Percentiles rank a stretch among this genome's conserved stretches.
These are phyloP conservation scores for Penicillium ochrochloron DNA, from an alignment of 495 filamentous ascomycete species.

Conservation along the genomic window DNA sequence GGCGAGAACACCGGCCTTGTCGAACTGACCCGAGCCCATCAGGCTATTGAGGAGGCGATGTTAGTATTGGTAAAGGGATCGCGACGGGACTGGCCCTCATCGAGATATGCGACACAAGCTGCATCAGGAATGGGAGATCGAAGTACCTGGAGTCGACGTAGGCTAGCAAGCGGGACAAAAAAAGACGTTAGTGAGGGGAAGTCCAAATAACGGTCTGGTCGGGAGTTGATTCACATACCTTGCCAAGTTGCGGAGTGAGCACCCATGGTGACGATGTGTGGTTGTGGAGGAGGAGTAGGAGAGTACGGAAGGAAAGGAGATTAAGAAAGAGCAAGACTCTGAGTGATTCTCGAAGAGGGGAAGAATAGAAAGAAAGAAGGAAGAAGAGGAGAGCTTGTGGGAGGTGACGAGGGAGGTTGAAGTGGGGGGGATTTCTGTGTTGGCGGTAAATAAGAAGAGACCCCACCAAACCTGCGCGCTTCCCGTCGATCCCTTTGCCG, in stretches of 20 bases:
- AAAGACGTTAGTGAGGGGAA: constrained; percentile 27
- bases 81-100: constrained; percentile 10
- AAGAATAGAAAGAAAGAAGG: constrained; percentile 19
- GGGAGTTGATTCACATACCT: constrained; percentile 47
- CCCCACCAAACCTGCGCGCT: constrained; percentile 27
- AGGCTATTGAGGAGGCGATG: constrained; percentile 58
- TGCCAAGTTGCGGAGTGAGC: constrained; percentile 58
- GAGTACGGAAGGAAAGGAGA: constrained; percentile 21
- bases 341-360: constrained; percentile 13
- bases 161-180: constrained; percentile 44
- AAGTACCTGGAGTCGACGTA: constrained; percentile 70
- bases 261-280: constrained; percentile 40
- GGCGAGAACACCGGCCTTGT: constrained; percentile 88
- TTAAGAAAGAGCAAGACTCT: neutral
- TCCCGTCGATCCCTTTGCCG: constrained; percentile 21
- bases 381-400: constrained; percentile 29
- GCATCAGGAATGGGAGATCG: neutral
- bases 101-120: neutral
- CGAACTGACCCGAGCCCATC: constrained; percentile 79
- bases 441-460: constrained; percentile 36
- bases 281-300: constrained; percentile 22
- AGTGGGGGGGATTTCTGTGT: constrained; percentile 32
- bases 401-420: constrained; percentile 30
- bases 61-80: constrained; percentile 27
- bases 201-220: constrained; percentile 15